Evolutionary conservation across 192 early-diverging fungal species (phyloP).

Genomic region (Haplosporangium gracile): DNA sequence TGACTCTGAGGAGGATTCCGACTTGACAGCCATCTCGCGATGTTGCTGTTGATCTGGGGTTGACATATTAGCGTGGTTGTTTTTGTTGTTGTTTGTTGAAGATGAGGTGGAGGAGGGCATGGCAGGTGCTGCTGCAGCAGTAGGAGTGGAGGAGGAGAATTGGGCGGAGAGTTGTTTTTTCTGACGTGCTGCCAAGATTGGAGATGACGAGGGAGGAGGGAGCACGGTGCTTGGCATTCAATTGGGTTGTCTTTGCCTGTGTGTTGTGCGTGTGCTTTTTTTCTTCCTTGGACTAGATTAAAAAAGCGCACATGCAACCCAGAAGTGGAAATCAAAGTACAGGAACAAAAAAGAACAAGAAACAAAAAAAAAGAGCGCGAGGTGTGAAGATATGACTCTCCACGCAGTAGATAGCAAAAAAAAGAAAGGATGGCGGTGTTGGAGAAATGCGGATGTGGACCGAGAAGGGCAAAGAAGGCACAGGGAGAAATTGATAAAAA

Average conservation of each 20-base stretch:
- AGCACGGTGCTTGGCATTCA: slow-evolving; percentile 53
- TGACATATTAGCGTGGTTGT: background rate
- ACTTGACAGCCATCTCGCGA: background rate
- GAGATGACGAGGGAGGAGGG: background rate
- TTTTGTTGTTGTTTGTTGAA: background rate
- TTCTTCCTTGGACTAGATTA: background rate
- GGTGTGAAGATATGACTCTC: background rate
- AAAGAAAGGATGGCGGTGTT: slow-evolving; percentile 7
- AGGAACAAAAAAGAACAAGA: slow-evolving; percentile 11
- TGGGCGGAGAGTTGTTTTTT: background rate
- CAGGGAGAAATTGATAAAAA: background rate
- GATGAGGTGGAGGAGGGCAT: background rate
- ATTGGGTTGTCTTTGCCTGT: background rate
- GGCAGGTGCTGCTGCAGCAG: background rate
- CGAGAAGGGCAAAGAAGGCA: slow-evolving; percentile 24
- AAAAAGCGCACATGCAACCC: background rate
- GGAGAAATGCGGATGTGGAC: slow-evolving; percentile 11
- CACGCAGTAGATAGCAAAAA: background rate
- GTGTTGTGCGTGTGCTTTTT: background rate
- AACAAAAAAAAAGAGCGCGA: slow-evolving; percentile 8
- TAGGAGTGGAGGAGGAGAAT: background rate
- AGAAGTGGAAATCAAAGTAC: background rate
- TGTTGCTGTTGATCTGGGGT: slow-evolving; percentile 1
- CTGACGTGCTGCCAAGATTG: slow-evolving; percentile 34
- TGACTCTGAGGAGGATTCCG: background rate